A percentile compares a stretch with the other conserved stretches of the same genome.
Evolutionary conservation across 495 filamentous ascomycete genomes (phyloP).

Genomic region (Tuber calosporum): DNA sequence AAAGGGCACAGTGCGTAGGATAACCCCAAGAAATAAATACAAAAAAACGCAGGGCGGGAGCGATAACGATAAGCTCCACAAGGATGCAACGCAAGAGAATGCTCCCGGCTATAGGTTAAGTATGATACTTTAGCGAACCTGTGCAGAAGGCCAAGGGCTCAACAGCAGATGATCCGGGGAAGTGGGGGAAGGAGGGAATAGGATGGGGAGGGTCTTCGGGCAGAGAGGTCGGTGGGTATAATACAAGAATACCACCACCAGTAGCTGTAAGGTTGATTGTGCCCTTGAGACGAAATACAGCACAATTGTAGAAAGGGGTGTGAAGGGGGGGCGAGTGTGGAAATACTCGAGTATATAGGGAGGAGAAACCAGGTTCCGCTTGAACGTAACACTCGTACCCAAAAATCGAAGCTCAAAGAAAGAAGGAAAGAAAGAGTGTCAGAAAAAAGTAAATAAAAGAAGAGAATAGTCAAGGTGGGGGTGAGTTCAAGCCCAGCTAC

Average conservation of each 20-base stretch:
- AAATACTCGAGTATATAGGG: background rate
- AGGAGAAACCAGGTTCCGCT: background rate
- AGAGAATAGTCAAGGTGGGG: background rate
- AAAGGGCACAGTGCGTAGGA: background rate
- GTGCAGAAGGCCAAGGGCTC: background rate
- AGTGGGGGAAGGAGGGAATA: background rate
- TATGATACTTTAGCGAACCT: background rate
- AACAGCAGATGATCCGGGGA: background rate
- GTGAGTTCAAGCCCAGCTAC: background rate
- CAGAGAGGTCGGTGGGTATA: background rate
- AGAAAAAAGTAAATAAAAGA: background rate
- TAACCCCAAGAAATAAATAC: background rate
- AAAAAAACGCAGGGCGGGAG: background rate
- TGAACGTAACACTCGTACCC: background rate
- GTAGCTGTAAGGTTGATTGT: background rate
- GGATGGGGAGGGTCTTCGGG: background rate
- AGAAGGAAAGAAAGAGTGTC: background rate
- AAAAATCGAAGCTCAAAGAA: background rate
- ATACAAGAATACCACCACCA: background rate
- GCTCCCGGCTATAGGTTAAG: background rate
- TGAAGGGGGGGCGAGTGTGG: background rate
- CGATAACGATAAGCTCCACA: constrained; percentile 32
- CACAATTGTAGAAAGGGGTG: background rate
- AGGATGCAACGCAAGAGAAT: constrained; percentile 12
- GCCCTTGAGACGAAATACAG: background rate